Conservation (phyloP, 2,329 filamentous ascomycete species). For the Exserohilum turcica region DNA sequence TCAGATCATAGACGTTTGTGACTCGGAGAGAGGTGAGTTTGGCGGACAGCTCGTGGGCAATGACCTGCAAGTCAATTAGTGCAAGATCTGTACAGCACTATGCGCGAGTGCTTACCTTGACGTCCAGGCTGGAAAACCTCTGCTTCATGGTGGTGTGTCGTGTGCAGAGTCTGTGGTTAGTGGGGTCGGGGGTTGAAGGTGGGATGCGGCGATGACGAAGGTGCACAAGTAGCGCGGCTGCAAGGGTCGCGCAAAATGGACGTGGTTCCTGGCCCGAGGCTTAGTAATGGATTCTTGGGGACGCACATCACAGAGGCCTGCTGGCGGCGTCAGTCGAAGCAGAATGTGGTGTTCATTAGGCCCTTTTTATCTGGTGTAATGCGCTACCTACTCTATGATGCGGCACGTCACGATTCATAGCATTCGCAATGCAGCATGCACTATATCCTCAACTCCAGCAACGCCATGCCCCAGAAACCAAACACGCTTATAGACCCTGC, state of each 20-base stretch:
- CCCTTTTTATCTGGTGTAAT: constrained; percentile 6
- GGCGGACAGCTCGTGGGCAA: constrained; percentile 86
- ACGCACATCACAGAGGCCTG: neutral
- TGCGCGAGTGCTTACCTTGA: constrained; percentile 59
- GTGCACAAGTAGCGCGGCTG: constrained; percentile 25
- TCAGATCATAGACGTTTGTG: constrained; percentile 94
- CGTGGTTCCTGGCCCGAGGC: constrained; percentile 17
- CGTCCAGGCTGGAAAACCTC: constrained; percentile 77
- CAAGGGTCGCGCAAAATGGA: constrained; percentile 30
- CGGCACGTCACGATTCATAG: constrained; percentile 13
- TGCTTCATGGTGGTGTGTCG: constrained; percentile 68
- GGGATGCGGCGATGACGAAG: constrained; percentile 38
- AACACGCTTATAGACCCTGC: constrained; percentile 61
- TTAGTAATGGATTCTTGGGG: constrained; percentile 13
- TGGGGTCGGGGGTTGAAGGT: constrained; percentile 25
- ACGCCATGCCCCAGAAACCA: constrained; percentile 33
- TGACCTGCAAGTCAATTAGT: constrained; percentile 65
- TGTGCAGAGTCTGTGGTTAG: constrained; percentile 36
- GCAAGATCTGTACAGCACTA: neutral
- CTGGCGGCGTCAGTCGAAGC: constrained; percentile 9
- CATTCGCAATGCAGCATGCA: constrained; percentile 23
- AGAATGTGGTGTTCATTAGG: constrained; percentile 7
- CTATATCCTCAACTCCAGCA: constrained; percentile 34
- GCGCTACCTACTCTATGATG: constrained; percentile 17
- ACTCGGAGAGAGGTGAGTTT: constrained; percentile 79